Conservation (phyloP, 345 rosid genomes). For the Nephelium lappaceum region DNA sequence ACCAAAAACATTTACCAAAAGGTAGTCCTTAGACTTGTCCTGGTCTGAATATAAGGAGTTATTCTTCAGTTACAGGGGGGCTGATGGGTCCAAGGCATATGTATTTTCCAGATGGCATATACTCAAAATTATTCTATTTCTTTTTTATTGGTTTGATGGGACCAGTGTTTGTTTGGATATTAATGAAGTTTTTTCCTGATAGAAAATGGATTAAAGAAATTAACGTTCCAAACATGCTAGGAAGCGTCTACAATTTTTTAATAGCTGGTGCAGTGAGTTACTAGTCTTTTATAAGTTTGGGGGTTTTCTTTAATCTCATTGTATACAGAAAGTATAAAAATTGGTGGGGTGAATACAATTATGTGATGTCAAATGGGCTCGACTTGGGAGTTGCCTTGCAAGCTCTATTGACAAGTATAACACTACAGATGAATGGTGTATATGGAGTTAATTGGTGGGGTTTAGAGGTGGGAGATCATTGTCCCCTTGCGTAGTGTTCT, state of each 20-base stretch:
- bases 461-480: background rate
- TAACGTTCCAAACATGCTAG: background rate
- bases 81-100: slow-evolving; percentile 8
- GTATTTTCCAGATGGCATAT: background rate
- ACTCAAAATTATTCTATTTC: too few relatives aligned
- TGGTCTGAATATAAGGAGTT: too few relatives aligned
- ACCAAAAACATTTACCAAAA: background rate
- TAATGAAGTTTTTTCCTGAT: background rate
- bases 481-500: background rate
- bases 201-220: background rate
- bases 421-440: background rate
- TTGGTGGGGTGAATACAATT: background rate
- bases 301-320: too few relatives aligned
- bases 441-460: slow-evolving; percentile 21
- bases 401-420: background rate
- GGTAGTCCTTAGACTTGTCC: slow-evolving; percentile 19
- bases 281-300: background rate
- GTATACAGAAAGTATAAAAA: too few relatives aligned
- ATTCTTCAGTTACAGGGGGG: slow-evolving; percentile 6
- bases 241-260: background rate
- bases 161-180: too few relatives aligned
- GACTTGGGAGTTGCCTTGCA: slow-evolving; percentile 14
- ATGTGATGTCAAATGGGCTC: background rate
- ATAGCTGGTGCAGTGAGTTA: background rate
- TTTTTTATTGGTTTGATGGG: too few relatives aligned